A percentile compares a stretch with the other conserved stretches of the same genome.
phyloP scores from a whole-genome alignment of 2,329 filamentous ascomycete species.

The Curvularia spicifera region DNA sequence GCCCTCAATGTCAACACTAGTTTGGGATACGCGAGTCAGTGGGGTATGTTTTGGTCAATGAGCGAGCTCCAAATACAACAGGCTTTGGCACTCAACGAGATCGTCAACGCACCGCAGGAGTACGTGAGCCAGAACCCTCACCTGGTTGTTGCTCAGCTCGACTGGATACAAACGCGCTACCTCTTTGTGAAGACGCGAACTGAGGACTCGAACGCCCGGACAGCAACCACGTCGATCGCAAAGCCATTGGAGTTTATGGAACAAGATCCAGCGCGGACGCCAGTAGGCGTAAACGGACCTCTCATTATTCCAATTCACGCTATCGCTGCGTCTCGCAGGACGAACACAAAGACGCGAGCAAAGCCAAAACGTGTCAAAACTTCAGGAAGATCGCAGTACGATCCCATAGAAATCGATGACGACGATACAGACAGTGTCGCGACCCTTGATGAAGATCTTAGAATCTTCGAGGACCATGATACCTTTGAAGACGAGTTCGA shows the following conservation, averaged over 20 bases:
- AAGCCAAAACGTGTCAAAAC: conserved; percentile 40
- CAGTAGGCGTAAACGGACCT: conserved; percentile 48
- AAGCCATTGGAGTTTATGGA: conserved; percentile 40
- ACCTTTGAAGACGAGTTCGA: conserved; percentile 20
- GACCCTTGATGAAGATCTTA: conserved; percentile 58
- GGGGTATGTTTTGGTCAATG: conserved; percentile 60
- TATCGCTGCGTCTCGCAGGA: conserved; percentile 54
- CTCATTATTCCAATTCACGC: conserved; percentile 62
- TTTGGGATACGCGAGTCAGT: conserved; percentile 53
- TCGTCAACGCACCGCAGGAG: conserved; percentile 73
- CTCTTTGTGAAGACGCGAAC: conserved; percentile 65
- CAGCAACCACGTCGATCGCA: conserved; percentile 11
- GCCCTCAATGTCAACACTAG: conserved; percentile 67
- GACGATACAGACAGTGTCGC: conserved; percentile 55
- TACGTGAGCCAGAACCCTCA: conserved; percentile 65
- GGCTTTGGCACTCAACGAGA: conserved; percentile 80
- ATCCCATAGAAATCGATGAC: conserved; percentile 50
- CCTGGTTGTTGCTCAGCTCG: conserved; percentile 74
- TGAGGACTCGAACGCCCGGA: neutral
- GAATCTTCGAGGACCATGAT: conserved; percentile 43
- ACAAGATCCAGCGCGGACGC: conserved; percentile 53
- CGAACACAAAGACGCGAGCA: conserved; percentile 22
- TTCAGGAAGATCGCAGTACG: conserved; percentile 35
- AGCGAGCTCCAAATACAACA: conserved; percentile 66
- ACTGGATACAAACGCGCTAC: conserved; percentile 92